These are phyloP conservation scores for Colletotrichum godetiae DNA, from an alignment of 2,329 filamentous ascomycete genomes.

Conservation along the genomic window DNA sequence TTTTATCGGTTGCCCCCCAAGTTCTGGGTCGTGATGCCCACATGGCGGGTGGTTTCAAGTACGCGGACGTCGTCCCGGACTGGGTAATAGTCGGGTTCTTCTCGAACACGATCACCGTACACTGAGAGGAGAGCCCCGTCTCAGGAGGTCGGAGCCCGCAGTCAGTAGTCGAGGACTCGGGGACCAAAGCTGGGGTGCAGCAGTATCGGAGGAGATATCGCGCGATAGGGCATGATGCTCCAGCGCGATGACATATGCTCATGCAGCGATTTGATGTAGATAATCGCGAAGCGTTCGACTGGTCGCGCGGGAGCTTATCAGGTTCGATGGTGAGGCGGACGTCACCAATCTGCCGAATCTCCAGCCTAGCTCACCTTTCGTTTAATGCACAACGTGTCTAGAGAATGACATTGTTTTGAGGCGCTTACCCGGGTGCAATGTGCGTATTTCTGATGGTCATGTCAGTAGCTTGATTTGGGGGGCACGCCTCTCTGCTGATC, in stretches of 20 bases:
- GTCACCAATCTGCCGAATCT: neutral
- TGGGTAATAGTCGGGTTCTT: constrained; percentile 10
- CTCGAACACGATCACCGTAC: neutral
- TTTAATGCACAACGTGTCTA: neutral
- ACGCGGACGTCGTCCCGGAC: constrained; percentile 23
- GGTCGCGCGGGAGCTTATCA: constrained; percentile 2
- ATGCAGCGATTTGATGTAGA: neutral
- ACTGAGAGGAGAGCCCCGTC: constrained; percentile 6
- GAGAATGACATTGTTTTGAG: neutral
- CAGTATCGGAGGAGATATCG: neutral
- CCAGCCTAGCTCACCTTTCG: neutral
- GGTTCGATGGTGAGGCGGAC: neutral
- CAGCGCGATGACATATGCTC: neutral
- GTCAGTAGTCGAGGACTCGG: neutral
- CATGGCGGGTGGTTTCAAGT: constrained; percentile 15
- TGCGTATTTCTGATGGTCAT: neutral
- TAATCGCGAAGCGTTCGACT: neutral
- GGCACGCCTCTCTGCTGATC: constrained; percentile 19
- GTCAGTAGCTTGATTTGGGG: neutral
- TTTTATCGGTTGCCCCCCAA: constrained; percentile 18
- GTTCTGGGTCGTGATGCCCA: constrained; percentile 23
- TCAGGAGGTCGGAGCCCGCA: constrained; percentile 10
- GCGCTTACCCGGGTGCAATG: constrained; percentile 4
- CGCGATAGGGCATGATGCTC: neutral
- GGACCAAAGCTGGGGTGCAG: constrained; percentile 14